Conservation (phyloP, 2,329 filamentous ascomycete genomes). For the Tolypocladium tropicale region DNA sequence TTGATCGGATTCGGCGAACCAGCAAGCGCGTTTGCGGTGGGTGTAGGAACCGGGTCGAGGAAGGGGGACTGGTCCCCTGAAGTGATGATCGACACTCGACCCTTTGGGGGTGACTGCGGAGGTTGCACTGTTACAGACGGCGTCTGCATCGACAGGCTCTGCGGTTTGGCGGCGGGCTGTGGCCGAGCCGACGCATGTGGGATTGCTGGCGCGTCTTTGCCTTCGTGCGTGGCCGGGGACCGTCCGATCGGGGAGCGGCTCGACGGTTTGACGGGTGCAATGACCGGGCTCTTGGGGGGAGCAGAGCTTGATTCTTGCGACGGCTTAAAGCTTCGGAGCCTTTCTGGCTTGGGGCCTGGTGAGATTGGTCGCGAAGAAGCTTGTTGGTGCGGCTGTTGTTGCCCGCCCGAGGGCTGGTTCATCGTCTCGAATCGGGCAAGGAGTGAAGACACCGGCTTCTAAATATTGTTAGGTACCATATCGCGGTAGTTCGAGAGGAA, state of each 20-base stretch:
- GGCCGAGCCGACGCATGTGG: conserved; percentile 14
- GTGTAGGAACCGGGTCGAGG: conserved; percentile 35
- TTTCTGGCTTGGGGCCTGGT: conserved; percentile 32
- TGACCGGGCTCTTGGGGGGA: conserved; percentile 4
- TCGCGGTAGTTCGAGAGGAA: background rate
- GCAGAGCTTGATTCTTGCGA: conserved; percentile 19
- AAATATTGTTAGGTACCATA: conserved; percentile 1
- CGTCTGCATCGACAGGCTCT: conserved; percentile 35
- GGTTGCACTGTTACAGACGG: conserved; percentile 61
- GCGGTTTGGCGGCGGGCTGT: conserved; percentile 12
- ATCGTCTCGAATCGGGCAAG: conserved; percentile 76
- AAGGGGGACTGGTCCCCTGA: conserved; percentile 32
- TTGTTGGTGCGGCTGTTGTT: conserved; percentile 11
- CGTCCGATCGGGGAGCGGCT: conserved; percentile 11
- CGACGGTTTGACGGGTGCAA: conserved; percentile 13
- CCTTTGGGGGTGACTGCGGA: conserved; percentile 57
- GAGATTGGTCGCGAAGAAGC: conserved; percentile 23
- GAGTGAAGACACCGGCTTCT: conserved; percentile 77
- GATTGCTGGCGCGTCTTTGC: conserved; percentile 10
- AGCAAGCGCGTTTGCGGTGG: conserved; percentile 29
- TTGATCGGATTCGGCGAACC: conserved; percentile 36
- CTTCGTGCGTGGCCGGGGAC: conserved; percentile 9
- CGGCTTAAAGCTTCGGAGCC: conserved; percentile 29
- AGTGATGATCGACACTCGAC: conserved; percentile 20
- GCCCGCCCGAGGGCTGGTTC: conserved; percentile 12